phyloP scores from a whole-genome alignment of 164 flowering plant species.

The Macadamia integrifolia region DNA sequence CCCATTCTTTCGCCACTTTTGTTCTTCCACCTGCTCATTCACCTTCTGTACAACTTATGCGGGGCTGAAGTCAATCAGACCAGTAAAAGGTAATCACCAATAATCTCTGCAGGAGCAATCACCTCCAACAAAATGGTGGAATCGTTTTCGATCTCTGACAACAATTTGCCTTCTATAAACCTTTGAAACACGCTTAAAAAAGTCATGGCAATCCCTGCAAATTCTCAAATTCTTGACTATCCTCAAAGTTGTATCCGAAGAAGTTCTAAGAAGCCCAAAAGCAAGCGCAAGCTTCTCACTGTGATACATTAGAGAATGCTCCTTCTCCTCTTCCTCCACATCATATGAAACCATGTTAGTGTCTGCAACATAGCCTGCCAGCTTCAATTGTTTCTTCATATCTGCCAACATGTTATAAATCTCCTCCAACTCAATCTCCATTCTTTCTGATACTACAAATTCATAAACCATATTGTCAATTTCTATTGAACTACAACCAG shows the following conservation, averaged over 20 bases:
- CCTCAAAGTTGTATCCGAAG: slow-evolving; percentile 16
- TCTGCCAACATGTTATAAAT: slow-evolving; percentile 16
- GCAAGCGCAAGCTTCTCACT: slow-evolving; percentile 34
- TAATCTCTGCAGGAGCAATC: slow-evolving; percentile 27
- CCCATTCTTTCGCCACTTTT: no score
- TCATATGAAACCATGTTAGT: slow-evolving; percentile 26
- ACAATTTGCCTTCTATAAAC: slow-evolving; percentile 21
- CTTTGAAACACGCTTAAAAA: slow-evolving; percentile 24
- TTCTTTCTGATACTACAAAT: slow-evolving; percentile 20
- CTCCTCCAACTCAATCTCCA: slow-evolving; percentile 14
- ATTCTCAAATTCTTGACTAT: slow-evolving; percentile 27
- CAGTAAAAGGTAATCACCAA: slow-evolving; percentile 15
- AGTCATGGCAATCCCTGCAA: slow-evolving; percentile 27
- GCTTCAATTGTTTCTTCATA: slow-evolving; percentile 17
- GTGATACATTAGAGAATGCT: slow-evolving; percentile 21
- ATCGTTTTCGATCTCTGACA: slow-evolving; percentile 23
- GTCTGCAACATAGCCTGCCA: slow-evolving; percentile 17
- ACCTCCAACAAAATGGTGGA: slow-evolving; percentile 28
- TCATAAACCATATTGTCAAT: slow-evolving; percentile 22
- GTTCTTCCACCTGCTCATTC: no score
- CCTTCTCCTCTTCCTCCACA: slow-evolving; percentile 32
- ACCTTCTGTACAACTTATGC: no score
- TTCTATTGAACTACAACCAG: slow-evolving; percentile 30
- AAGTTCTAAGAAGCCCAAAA: slow-evolving; percentile 19
- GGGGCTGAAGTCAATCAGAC: no score